A percentile compares a stretch with the other conserved stretches of the same genome.
Conservation (phyloP, 1,284 basidiomycete genomes). For the Rhodotorula sp. region DNA sequence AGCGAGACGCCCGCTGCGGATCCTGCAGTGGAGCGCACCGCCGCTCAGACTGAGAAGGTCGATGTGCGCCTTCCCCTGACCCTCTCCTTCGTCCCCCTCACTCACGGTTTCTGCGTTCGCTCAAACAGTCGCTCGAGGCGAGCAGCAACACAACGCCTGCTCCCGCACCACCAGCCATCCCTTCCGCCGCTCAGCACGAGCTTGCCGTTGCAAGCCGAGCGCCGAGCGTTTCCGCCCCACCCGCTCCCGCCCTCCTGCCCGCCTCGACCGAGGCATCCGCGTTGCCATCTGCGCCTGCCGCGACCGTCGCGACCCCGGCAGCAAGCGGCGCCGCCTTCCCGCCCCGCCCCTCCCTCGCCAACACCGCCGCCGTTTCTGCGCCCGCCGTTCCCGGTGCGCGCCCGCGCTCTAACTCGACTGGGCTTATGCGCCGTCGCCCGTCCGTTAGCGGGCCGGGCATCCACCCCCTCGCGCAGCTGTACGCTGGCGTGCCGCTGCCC, state of each 20-base stretch:
- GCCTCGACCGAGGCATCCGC: too few relatives aligned
- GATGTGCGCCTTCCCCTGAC: not conserved
- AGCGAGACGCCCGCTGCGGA: not conserved
- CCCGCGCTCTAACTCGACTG: constrained; percentile 1
- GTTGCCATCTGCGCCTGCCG: not conserved
- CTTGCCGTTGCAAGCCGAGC: not conserved
- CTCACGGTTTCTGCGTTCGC: not conserved
- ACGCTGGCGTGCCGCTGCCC: not conserved
- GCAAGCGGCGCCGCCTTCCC: not conserved
- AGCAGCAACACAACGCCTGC: too few relatives aligned
- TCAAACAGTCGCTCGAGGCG: too few relatives aligned
- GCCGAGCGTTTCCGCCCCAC: not conserved
- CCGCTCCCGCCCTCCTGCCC: not conserved
- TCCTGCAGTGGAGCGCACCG: not conserved
- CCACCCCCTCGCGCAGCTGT: constrained; percentile 27
- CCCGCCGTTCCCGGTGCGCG: constrained; percentile 3
- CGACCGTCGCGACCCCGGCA: not conserved
- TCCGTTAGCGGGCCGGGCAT: constrained; percentile 10
- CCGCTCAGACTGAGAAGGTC: not conserved
- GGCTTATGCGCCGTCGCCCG: constrained; percentile 8
- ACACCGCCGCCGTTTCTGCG: not conserved
- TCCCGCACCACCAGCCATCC: too few relatives aligned
- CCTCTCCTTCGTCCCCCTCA: not conserved
- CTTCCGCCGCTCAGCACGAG: too few relatives aligned
- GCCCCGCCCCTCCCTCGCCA: not conserved